A percentile compares a stretch with the other conserved stretches of the same genome.
Evolutionary conservation across 192 early-diverging fungal genomes (phyloP).

Genomic region (Obelidium mucronatum): DNA sequence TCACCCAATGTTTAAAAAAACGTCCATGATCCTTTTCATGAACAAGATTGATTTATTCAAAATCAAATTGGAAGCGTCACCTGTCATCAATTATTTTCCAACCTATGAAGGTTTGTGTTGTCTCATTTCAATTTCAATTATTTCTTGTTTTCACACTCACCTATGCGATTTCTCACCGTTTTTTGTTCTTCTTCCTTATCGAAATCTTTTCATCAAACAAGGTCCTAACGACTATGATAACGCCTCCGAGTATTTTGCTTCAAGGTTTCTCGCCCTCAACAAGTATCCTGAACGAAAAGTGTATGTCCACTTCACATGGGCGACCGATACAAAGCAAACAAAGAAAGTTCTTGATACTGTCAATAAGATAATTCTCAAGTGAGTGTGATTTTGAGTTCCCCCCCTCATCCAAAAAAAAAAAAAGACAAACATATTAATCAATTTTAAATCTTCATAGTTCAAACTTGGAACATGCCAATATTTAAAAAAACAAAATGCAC

Average conservation of each 20-base stretch:
- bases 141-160: too few relatives aligned
- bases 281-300: constrained; percentile 50
- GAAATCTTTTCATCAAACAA: constrained; percentile 21
- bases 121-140: background rate
- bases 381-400: background rate
- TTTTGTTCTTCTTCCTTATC: background rate
- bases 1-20: constrained; percentile 51
- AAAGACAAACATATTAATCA: too few relatives aligned
- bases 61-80: constrained; percentile 42
- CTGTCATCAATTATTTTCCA: constrained; percentile 48
- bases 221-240: constrained; percentile 52
- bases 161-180: too few relatives aligned
- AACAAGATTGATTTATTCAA: constrained; percentile 62
- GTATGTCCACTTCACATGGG: constrained; percentile 67
- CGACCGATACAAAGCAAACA: constrained; percentile 64
- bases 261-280: constrained; percentile 47
- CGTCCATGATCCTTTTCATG: constrained; percentile 53
- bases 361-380: constrained; percentile 19
- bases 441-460: background rate
- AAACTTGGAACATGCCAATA: background rate
- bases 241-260: constrained; percentile 51
- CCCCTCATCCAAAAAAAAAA: too few relatives aligned
- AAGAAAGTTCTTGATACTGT: constrained; percentile 42
- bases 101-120: constrained; percentile 42
- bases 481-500: too few relatives aligned